Evolutionary conservation across 2,329 filamentous ascomycete genomes (phyloP).

Genomic region (Penicillium hesseltinei): DNA sequence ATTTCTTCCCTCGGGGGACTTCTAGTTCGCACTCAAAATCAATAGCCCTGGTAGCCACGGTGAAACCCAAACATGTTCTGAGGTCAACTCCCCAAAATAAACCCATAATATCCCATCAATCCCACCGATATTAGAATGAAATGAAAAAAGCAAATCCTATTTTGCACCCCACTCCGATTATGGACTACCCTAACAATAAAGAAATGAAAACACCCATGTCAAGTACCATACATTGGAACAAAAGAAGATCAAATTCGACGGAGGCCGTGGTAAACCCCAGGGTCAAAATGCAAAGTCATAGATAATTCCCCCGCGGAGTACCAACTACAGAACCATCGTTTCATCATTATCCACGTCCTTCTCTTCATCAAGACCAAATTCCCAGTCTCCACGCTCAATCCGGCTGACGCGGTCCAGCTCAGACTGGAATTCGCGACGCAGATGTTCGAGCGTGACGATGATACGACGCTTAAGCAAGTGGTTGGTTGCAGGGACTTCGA

Average conservation of each 20-base stretch:
- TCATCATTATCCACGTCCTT: slow-evolving; percentile 35
- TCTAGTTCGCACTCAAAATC: neutral
- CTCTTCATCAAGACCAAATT: slow-evolving; percentile 54
- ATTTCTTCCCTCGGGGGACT: neutral
- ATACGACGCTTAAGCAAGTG: slow-evolving; percentile 57
- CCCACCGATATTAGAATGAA: neutral
- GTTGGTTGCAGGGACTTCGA: slow-evolving; percentile 7
- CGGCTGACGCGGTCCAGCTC: slow-evolving; percentile 86
- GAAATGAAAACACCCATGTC: slow-evolving; percentile 13
- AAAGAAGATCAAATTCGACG: slow-evolving; percentile 5
- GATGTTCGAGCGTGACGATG: slow-evolving; percentile 80
- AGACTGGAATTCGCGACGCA: slow-evolving; percentile 83
- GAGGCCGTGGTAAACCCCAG: neutral
- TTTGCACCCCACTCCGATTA: slow-evolving; percentile 14
- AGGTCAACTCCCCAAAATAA: neutral
- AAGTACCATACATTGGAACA: slow-evolving; percentile 13
- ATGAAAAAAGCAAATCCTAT: slow-evolving; percentile 11
- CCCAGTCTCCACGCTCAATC: slow-evolving; percentile 86
- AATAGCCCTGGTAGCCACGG: neutral
- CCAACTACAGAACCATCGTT: slow-evolving; percentile 36
- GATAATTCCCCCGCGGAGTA: neutral
- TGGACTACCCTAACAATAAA: slow-evolving; percentile 15
- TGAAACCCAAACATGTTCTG: neutral
- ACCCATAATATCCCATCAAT: neutral
- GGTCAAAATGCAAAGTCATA: slow-evolving; percentile 6